Evolutionary conservation across 345 rosid species (phyloP), one percentile per base, ranked within the genome.

Genomic region (Turritis glabra): DNA sequence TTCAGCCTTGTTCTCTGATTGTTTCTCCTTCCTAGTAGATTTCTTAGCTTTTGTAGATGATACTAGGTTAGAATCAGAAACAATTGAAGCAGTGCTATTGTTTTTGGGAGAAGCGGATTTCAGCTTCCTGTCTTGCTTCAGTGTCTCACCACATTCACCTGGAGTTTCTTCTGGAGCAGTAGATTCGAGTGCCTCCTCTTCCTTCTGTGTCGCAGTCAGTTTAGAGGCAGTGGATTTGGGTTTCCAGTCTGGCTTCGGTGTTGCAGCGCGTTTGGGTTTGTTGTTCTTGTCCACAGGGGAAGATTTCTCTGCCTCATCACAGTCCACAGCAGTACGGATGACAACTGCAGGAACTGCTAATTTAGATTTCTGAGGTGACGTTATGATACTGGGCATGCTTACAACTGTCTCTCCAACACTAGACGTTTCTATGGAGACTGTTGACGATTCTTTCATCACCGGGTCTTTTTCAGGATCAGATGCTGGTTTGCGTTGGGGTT

Each of bases 251-350:
- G 74, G 69, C 37, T 68, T 75, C 37, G 32, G 0, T 38, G 55
- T 14, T 1, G 55, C 22, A 40, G 21, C 17, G 30, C 22, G 47
- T 75, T 50, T 67, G 26, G 61, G 71, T 53, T 75, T 77, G 18
- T 79, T 61, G 66, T 50, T 84, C 79, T 64, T 79, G 52, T 51
- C 69, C 73, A 77, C 70, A 44, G 55, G 56, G 53, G 75, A 79
- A 61, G 76, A 73, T 75, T 85, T 86, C 56, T 90, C 96, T 77
- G 71, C 92, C 82, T 87, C 91, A 33, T 92, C 92, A 83, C 99
- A 95, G 76, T 92, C 99, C 7, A 75, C 90, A 69, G 84, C 89
- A 79, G 91, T 90, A 71, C 97, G 90, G 70, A 95, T 89, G 21
- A 90, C 79, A 80, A 95, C 59, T 18, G 82, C 83, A 53, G 97